Base-by-base conservation (phyloP, 192 early-diverging fungal species). In the Umbelopsis ramanniana region DNA sequence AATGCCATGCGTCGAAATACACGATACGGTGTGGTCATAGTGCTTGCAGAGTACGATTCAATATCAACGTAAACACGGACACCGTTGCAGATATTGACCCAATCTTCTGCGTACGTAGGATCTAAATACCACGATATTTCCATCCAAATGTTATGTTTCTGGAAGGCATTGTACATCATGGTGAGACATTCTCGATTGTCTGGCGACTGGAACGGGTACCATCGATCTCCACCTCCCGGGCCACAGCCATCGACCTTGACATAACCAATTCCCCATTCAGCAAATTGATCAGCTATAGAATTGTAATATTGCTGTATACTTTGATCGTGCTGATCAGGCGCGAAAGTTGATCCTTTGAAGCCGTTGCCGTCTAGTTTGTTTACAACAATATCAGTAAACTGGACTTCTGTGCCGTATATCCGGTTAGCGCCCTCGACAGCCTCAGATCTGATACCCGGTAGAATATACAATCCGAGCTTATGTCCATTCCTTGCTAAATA, bases 111-210 rank as follows among this genome's bases (percentile, higher is more conserved):
- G 68, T 72, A 72, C 5, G 29, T 21, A 2, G 63, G 63, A 35
- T 79, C 77, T 5, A 79, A 35, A 35, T 79, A 79, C 77, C 77
- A 79, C 4, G 77, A 79, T 6, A 79, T 46, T 48, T 79, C 73
- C 29, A 79, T 67, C 77, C 77, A 79, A 2, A 79, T 74, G 21
- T 74, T 57, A 43, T 72, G 73, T 19, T 55, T 74, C 35, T 45
- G 23, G 21, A 79, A 74, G 6, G 63, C 69, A 10, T 54, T 52
- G 24, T 48, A 12, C 29, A 79, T 55, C 52, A 74, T 55, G 4
- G 22, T 26, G 2, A 73, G 22, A 71, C 73, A 71, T 8, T 69
- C 63, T 21, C 77, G 35, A 21, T 67, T 79, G 23, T 79, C 77
- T 11, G 77, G 77, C 0, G 77, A 71, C 40, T 67, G 63, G 26